These are phyloP conservation scores for Vaccinium myrtillus DNA, from an alignment of 148 eudicot genomes.

Conservation along the genomic window DNA sequence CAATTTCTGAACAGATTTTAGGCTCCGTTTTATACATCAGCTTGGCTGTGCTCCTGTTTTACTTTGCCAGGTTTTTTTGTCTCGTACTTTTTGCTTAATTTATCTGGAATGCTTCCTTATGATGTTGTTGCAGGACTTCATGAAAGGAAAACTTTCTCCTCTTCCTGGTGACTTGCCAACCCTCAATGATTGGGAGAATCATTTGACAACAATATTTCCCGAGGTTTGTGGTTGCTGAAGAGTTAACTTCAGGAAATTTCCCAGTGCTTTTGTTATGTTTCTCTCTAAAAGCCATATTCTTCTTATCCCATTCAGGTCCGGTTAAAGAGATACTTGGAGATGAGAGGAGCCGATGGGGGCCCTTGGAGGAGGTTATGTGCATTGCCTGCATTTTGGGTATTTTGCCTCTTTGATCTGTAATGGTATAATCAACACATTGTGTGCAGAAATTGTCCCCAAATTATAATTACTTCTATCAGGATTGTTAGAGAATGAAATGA, in stretches of 20 bases:
- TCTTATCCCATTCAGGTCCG: slow-evolving; percentile 64
- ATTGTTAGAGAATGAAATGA: neutral
- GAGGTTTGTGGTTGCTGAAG: slow-evolving; percentile 52
- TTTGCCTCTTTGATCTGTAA: slow-evolving; percentile 8
- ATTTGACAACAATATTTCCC: slow-evolving; percentile 93
- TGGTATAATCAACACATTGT: neutral
- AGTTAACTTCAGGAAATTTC: slow-evolving; percentile 2
- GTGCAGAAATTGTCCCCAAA: neutral
- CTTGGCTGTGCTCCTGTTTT: neutral
- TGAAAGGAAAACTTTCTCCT: slow-evolving; percentile 84
- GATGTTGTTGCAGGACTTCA: slow-evolving; percentile 61
- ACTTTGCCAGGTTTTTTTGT: neutral
- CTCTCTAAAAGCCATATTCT: slow-evolving; percentile 3
- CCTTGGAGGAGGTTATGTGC: slow-evolving; percentile 99
- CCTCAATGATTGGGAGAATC: slow-evolving; percentile 97
- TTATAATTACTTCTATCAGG: neutral
- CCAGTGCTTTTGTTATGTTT: neutral
- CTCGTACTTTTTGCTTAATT: neutral
- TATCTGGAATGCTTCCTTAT: slow-evolving; percentile 5
- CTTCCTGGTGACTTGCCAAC: slow-evolving; percentile 93
- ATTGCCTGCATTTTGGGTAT: slow-evolving; percentile 97
- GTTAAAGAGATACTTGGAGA: slow-evolving; percentile 92
- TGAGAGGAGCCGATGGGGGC: slow-evolving; percentile 99
- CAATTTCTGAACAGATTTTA: neutral
- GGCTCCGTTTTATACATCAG: neutral